Conservation (phyloP, 352 stramenopile species). For the Discostella stelligera region DNA sequence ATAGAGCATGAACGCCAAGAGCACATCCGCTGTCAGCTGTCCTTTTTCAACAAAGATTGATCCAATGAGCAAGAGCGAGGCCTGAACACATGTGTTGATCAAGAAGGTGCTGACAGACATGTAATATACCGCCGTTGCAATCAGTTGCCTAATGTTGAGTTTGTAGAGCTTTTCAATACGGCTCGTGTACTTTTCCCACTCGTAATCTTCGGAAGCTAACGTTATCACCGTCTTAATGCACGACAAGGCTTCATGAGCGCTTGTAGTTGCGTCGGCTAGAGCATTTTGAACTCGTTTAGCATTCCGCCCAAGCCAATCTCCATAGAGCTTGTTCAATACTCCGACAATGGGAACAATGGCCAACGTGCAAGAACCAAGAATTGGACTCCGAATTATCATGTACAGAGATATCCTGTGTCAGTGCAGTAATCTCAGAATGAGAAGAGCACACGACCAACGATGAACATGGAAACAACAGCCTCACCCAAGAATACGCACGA, state of each 20-base stretch:
- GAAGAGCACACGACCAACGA: too few relatives aligned
- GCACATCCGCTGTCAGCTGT: slow-evolving; percentile 64
- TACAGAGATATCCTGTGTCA: slow-evolving; percentile 69
- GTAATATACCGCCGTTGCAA: slow-evolving; percentile 81
- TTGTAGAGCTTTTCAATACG: slow-evolving; percentile 76
- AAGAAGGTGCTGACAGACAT: slow-evolving; percentile 83
- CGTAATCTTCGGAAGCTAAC: slow-evolving; percentile 73
- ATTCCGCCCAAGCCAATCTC: slow-evolving; percentile 77
- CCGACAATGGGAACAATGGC: slow-evolving; percentile 80
- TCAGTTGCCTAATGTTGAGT: slow-evolving; percentile 77
- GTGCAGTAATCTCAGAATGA: too few relatives aligned
- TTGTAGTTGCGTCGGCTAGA: slow-evolving; percentile 74
- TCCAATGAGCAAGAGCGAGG: slow-evolving; percentile 72
- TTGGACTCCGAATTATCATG: slow-evolving; percentile 79
- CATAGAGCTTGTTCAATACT: slow-evolving; percentile 74
- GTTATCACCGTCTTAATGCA: slow-evolving; percentile 82
- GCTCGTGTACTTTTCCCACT: slow-evolving; percentile 72
- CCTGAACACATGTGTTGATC: slow-evolving; percentile 82
- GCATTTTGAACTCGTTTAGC: slow-evolving; percentile 77
- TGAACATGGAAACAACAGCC: not conserved
- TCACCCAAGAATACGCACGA: slow-evolving; percentile 74
- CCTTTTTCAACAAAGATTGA: slow-evolving; percentile 68
- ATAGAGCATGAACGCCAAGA: slow-evolving; percentile 86
- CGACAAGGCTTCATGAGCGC: slow-evolving; percentile 76
- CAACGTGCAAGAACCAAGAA: slow-evolving; percentile 72